Base-by-base conservation (phyloP, 2,329 filamentous ascomycete species). In the Cylindrodendrum hubeiense region DNA sequence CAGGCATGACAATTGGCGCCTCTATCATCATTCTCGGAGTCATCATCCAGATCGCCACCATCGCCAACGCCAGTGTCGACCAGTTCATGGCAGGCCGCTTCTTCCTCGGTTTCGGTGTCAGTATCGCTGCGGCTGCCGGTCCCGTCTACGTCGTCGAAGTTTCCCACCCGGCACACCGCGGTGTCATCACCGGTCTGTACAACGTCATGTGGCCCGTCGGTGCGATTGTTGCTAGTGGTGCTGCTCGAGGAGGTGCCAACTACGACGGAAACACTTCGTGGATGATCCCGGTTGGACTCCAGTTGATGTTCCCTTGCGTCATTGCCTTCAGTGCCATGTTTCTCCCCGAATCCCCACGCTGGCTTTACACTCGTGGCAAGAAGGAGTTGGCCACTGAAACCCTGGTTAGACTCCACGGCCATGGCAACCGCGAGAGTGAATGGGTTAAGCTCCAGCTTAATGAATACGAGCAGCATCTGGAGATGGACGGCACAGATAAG, bases 21-120 rank as follows among this genome's bases (percentile, higher is more conserved):
- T 44, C 74, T 6, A 74, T 83, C 70, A 82, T 86, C 62, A 77
- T 86, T 52, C 56, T 85, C 47, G 77, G 84, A 17, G 80, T 83
- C 17, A 73, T 82, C 44, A 80, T 86, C 53, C 84, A 85, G 65
- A 79, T 78, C 34, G 79, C 81, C 1, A 79, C 80, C 65, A 73
- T 71, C 56, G 59, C 55, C 65, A 76, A 71, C 59, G 75, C 59
- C 9, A 70, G 50, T 5, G 63, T 69, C 4, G 65, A 67, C n/a
- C 82, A 84, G 53, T 86, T 86, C 71, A 83, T 85, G 76, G 84
- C 82, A 49, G 87, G 87, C 5, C 84, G 87, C 5, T 90, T 90
- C 78, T 77, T 90, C 39, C 83, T 90, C 2, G 88, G 88, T 39
- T 90, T 90, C 65, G 84, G 84, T 59, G 83, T 85, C 56, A 78